phyloP scores from a whole-genome alignment of 192 early-diverging fungal genomes.

The Phycomyces nitens region DNA sequence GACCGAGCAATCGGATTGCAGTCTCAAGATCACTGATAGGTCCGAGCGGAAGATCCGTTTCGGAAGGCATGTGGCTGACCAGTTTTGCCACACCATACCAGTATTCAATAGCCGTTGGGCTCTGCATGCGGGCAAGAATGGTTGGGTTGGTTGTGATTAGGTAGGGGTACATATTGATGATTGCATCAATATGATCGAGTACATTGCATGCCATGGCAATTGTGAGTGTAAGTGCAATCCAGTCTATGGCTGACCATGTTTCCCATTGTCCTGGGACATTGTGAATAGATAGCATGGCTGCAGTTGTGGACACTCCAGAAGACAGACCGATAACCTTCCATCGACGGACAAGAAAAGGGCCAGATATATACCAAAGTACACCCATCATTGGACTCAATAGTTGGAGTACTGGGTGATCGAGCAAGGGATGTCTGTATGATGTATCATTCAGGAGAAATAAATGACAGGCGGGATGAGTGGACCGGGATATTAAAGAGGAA shows the following conservation, averaged over 20 bases:
- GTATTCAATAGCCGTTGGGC: slow-evolving; percentile 7
- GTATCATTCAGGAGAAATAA: background rate
- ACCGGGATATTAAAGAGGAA: slow-evolving; percentile 1
- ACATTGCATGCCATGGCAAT: slow-evolving; percentile 18
- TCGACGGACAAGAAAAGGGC: slow-evolving; percentile 37
- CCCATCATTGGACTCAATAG: slow-evolving; percentile 13
- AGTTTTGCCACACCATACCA: slow-evolving; percentile 8
- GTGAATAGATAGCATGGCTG: slow-evolving; percentile 7
- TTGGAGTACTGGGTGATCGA: background rate
- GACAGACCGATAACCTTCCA: slow-evolving; percentile 11
- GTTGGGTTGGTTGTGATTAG: slow-evolving; percentile 5
- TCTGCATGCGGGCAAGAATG: slow-evolving; percentile 10
- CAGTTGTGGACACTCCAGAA: slow-evolving; percentile 20
- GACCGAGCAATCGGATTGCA: slow-evolving; percentile 18
- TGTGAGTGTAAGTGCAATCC: slow-evolving; percentile 27
- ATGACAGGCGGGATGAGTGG: background rate
- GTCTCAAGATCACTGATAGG: slow-evolving; percentile 27
- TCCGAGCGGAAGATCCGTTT: slow-evolving; percentile 10
- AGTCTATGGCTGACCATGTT: slow-evolving; percentile 32
- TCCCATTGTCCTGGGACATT: slow-evolving; percentile 22
- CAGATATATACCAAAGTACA: slow-evolving; percentile 16
- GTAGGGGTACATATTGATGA: slow-evolving; percentile 31
- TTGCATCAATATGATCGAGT: slow-evolving; percentile 30
- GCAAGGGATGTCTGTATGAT: background rate
- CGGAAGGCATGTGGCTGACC: slow-evolving; percentile 17